Conservation (phyloP, 768 basidiomycete genomes). For the Collybia nuda region DNA sequence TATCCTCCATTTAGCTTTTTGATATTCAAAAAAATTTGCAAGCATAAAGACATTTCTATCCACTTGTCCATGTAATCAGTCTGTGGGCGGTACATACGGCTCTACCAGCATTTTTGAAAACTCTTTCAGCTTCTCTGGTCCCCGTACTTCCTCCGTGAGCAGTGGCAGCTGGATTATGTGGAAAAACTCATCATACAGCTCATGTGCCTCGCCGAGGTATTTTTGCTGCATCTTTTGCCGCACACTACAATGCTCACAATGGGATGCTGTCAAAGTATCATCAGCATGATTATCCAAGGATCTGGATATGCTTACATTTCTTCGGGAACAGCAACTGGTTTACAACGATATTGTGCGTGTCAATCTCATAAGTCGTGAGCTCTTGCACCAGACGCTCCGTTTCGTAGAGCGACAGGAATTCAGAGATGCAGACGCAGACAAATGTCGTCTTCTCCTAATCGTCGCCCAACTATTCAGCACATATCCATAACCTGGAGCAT, state of each 20-base stretch:
- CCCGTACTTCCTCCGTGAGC: constrained; percentile 95
- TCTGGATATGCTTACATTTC: constrained; percentile 53
- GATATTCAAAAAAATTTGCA: not conserved
- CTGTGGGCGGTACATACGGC: constrained; percentile 66
- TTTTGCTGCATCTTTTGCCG: constrained; percentile 98
- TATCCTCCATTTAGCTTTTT: not conserved
- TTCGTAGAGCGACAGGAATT: constrained; percentile 97
- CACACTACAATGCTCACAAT: constrained; percentile 94
- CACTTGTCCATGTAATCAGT: constrained; percentile 23
- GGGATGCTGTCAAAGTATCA: constrained; percentile 58
- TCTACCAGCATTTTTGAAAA: constrained; percentile 91
- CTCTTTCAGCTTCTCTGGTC: constrained; percentile 88
- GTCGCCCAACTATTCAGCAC: no score
- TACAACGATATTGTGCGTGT: constrained; percentile 98
- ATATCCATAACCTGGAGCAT: not conserved
- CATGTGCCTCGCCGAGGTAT: constrained; percentile 94
- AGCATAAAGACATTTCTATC: not conserved
- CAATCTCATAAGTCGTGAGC: constrained; percentile 90
- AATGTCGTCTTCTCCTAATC: constrained; percentile 95
- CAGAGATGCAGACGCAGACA: constrained; percentile 97
- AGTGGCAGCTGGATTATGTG: constrained; percentile 93
- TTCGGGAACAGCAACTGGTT: constrained; percentile 97
- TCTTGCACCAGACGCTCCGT: constrained; percentile 98
- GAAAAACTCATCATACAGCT: constrained; percentile 98
- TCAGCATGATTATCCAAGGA: not conserved